Percentiles rank a stretch among this genome's conserved stretches.
phyloP scores from a whole-genome alignment of 2,329 filamentous ascomycete genomes.

The Arachnopeziza araneosa region DNA sequence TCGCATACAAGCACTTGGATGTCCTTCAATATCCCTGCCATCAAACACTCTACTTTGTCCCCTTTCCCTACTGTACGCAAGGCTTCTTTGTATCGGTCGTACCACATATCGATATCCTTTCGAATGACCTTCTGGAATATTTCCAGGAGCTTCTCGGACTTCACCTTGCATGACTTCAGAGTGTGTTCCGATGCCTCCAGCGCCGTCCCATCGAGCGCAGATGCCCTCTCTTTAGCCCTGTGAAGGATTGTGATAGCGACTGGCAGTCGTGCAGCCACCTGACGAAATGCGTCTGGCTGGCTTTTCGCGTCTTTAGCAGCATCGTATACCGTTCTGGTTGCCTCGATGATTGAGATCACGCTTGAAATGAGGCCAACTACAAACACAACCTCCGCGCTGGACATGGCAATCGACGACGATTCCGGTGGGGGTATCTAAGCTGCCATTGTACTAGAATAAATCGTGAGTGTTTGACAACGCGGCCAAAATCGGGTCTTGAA shows the following conservation, averaged over 20 bases:
- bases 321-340: conserved; percentile 18
- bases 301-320: conserved; percentile 17
- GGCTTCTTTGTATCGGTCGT: conserved; percentile 19
- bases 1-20: conserved; percentile 17
- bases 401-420: too few relatives aligned
- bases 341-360: conserved; percentile 19
- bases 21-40: conserved; percentile 21
- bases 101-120: conserved; percentile 18
- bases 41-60: conserved; percentile 18
- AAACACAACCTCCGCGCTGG: conserved; percentile 13
- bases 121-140: conserved; percentile 18
- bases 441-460: too few relatives aligned
- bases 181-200: conserved; percentile 10
- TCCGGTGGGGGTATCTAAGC: too few relatives aligned
- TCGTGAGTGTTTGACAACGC: too few relatives aligned
- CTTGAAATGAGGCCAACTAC: conserved; percentile 17
- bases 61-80: conserved; percentile 14
- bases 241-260: conserved; percentile 15
- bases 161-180: conserved; percentile 16
- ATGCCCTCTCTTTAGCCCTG: conserved; percentile 10
- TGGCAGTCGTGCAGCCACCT: conserved; percentile 18
- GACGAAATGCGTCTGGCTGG: conserved; percentile 20
- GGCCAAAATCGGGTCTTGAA: too few relatives aligned
- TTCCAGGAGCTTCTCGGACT: conserved; percentile 18
- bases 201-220: conserved; percentile 11